Evolutionary conservation across 2,329 filamentous ascomycete species (phyloP).

Genomic region (Colletotrichum sojae): DNA sequence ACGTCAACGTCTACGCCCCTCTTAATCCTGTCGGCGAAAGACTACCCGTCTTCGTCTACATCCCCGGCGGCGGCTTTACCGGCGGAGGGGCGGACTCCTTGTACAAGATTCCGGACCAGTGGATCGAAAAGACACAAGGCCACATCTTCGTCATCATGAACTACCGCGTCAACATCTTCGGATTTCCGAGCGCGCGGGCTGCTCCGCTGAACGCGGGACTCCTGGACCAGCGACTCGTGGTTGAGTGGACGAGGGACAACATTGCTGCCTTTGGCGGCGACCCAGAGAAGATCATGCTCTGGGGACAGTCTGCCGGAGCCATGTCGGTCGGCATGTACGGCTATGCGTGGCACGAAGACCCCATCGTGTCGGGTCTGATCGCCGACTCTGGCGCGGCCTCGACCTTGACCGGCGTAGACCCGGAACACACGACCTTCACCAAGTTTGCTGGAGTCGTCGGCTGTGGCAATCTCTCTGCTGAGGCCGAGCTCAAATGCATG

Average conservation of each 20-base stretch:
- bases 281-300: conserved; percentile 42
- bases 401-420: conserved; percentile 7
- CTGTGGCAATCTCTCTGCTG: conserved; percentile 10
- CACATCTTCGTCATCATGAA: conserved; percentile 50
- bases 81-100: conserved; percentile 25
- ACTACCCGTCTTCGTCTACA: conserved; percentile 21
- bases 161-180: conserved; percentile 49
- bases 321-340: conserved; percentile 33
- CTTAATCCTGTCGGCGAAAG: not conserved
- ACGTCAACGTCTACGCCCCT: conserved; percentile 51
- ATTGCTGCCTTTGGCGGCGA: conserved; percentile 53
- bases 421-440: conserved; percentile 13
- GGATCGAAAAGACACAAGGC: conserved; percentile 42
- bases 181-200: conserved; percentile 47
- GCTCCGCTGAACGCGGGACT: conserved; percentile 49
- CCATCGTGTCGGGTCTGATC: conserved; percentile 27
- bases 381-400: conserved; percentile 29
- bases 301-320: conserved; percentile 27
- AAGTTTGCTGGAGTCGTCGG: conserved; percentile 23
- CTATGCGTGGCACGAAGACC: conserved; percentile 27
- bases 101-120: conserved; percentile 44
- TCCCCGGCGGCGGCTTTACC: conserved; percentile 28
- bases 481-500: conserved; percentile 19
- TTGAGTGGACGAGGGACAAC: conserved; percentile 53
- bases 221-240: conserved; percentile 51